phyloP scores from a whole-genome alignment of 2,329 filamentous ascomycete genomes.

The Elsinoe australis region DNA sequence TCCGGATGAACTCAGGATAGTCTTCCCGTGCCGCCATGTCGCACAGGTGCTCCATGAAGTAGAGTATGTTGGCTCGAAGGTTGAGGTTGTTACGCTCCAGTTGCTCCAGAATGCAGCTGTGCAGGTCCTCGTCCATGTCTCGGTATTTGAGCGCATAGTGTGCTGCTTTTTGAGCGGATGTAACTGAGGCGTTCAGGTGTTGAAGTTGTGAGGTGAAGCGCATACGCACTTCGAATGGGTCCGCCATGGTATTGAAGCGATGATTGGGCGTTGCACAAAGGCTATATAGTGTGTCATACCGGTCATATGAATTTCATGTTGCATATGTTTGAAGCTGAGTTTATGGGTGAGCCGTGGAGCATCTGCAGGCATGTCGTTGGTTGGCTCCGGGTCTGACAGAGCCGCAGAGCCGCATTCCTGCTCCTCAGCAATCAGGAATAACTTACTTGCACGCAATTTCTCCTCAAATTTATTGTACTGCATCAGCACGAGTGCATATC shows the following conservation, averaged over 20 bases:
- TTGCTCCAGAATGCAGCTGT: slow-evolving; percentile 95
- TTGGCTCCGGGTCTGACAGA: too few species aligned
- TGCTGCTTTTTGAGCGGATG: slow-evolving; percentile 83
- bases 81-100: slow-evolving; percentile 95
- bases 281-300: too few species aligned
- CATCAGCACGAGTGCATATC: too few species aligned
- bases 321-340: too few species aligned
- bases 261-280: too few species aligned
- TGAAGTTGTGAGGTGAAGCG: slow-evolving; percentile 87
- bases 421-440: too few species aligned
- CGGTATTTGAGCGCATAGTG: slow-evolving; percentile 90
- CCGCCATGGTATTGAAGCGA: slow-evolving; percentile 47
- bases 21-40: slow-evolving; percentile 72
- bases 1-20: slow-evolving; percentile 74
- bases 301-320: too few species aligned
- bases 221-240: slow-evolving; percentile 97
- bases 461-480: too few species aligned
- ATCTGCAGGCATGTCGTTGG: too few species aligned
- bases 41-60: slow-evolving; percentile 92
- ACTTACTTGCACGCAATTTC: too few species aligned
- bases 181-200: slow-evolving; percentile 82
- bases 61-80: slow-evolving; percentile 96
- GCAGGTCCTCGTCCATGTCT: slow-evolving; percentile 93
- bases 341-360: too few species aligned
- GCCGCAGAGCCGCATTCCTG: too few species aligned